Evolutionary conservation across 2,329 filamentous ascomycete species (phyloP).

Genomic region (Rhinocladiella mackenziei): DNA sequence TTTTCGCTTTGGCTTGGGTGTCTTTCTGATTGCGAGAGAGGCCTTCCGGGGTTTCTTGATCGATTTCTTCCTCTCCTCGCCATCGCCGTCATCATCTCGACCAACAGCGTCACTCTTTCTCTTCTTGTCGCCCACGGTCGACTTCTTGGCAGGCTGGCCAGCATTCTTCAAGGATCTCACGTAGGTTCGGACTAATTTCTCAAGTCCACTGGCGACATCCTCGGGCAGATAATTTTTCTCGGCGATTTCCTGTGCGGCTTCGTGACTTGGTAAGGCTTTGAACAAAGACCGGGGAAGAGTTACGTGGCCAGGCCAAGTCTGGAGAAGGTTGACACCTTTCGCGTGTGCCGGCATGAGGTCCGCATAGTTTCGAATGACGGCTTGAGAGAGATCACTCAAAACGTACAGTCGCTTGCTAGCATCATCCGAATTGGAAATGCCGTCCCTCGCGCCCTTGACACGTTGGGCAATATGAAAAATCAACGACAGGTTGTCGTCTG

Average conservation of each 20-base stretch:
- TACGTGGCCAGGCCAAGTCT: slow-evolving; percentile 76
- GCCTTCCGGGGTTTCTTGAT: slow-evolving; percentile 27
- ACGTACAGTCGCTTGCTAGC: slow-evolving; percentile 64
- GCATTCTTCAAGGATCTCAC: slow-evolving; percentile 55
- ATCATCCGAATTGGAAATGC: slow-evolving; percentile 55
- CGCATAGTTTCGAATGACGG: slow-evolving; percentile 77
- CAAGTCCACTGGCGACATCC: slow-evolving; percentile 69
- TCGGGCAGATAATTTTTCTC: slow-evolving; percentile 80
- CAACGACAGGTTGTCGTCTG: slow-evolving; percentile 78
- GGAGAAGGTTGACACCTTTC: slow-evolving; percentile 57
- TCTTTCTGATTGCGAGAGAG: slow-evolving; percentile 26
- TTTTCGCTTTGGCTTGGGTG: slow-evolving; percentile 37
- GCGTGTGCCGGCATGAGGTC: slow-evolving; percentile 73
- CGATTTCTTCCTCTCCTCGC: slow-evolving; percentile 16
- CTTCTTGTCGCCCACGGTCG: slow-evolving; percentile 34
- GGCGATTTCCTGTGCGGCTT: slow-evolving; percentile 76
- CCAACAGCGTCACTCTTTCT: slow-evolving; percentile 40
- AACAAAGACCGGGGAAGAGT: slow-evolving; percentile 78
- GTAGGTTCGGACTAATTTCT: slow-evolving; percentile 66
- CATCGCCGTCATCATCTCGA: slow-evolving; percentile 25
- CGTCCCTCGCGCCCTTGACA: slow-evolving; percentile 84
- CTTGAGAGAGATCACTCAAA: slow-evolving; percentile 79
- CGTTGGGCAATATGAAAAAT: slow-evolving; percentile 91
- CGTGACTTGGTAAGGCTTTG: slow-evolving; percentile 67
- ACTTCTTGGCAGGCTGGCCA: slow-evolving; percentile 26